phyloP scores from a whole-genome alignment of 345 rosid genomes.

The Gynandropsis gynandra region DNA sequence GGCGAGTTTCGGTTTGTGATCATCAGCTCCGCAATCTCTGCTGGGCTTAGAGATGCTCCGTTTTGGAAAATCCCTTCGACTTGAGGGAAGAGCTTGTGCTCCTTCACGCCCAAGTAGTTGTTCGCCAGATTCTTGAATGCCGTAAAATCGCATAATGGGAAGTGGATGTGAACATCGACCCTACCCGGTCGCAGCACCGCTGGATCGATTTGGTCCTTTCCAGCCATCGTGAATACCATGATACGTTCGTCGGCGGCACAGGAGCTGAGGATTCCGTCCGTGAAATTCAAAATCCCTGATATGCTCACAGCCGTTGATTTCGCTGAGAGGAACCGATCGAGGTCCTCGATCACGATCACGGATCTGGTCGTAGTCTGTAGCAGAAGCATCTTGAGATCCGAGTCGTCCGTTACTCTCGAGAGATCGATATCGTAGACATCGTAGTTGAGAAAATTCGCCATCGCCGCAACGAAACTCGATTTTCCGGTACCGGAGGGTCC shows the following conservation, averaged over 20 bases:
- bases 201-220: slow-evolving; percentile 55
- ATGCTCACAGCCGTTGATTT: slow-evolving; percentile 50
- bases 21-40: slow-evolving; percentile 90
- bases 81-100: slow-evolving; percentile 82
- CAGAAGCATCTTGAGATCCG: slow-evolving; percentile 50
- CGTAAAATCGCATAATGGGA: slow-evolving; percentile 75
- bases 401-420: slow-evolving; percentile 45
- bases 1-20: slow-evolving; percentile 85
- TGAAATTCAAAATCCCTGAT: slow-evolving; percentile 55
- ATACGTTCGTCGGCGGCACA: slow-evolving; percentile 62
- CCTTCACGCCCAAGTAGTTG: slow-evolving; percentile 72
- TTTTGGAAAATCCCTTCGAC: slow-evolving; percentile 77
- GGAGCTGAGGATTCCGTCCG: slow-evolving; percentile 56
- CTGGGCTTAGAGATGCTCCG: slow-evolving; percentile 76
- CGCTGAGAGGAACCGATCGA: slow-evolving; percentile 44
- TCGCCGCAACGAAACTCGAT: slow-evolving; percentile 67
- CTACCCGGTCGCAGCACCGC: slow-evolving; percentile 70
- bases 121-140: slow-evolving; percentile 70
- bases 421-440: slow-evolving; percentile 70
- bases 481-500: slow-evolving; percentile 85
- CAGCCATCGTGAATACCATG: slow-evolving; percentile 67
- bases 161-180: slow-evolving; percentile 77
- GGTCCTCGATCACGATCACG: slow-evolving; percentile 59
- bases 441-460: slow-evolving; percentile 61
- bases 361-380: slow-evolving; percentile 47